Percentiles rank a stretch among this genome's conserved stretches.
Evolutionary conservation across 345 rosid genomes (phyloP).

Genomic region (Mercurialis annua): DNA sequence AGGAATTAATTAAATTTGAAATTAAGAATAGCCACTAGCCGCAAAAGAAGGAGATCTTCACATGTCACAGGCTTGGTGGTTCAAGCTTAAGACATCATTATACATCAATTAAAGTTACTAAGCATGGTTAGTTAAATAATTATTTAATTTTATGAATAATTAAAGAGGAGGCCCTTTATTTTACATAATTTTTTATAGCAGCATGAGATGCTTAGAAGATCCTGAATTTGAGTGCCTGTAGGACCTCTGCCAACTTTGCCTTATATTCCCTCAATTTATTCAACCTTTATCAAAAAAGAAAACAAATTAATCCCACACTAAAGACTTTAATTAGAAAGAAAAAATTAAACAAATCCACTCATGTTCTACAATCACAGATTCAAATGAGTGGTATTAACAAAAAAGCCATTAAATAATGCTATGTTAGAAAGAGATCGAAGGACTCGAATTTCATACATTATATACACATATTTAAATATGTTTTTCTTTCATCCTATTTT

Average conservation of each 20-base stretch:
- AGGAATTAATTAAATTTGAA: not conserved
- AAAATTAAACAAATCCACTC: not conserved
- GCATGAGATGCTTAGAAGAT: conserved; percentile 26
- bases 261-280: conserved; percentile 11
- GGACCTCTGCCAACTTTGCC: conserved; percentile 21
- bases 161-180: not conserved
- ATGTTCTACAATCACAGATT: too few species aligned
- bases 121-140: conserved; percentile 18
- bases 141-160: not conserved
- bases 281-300: not conserved
- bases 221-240: conserved; percentile 33
- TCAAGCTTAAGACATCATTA: conserved; percentile 38
- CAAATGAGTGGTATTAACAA: too few species aligned
- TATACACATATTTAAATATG: too few species aligned
- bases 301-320: not conserved
- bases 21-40: conserved; percentile 32
- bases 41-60: conserved; percentile 56
- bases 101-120: conserved; percentile 33
- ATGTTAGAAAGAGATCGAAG: too few species aligned
- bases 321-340: not conserved
- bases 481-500: too few species aligned
- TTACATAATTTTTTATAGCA: conserved; percentile 1
- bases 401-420: too few species aligned
- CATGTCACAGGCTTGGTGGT: conserved; percentile 35
- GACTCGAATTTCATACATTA: too few species aligned